Conservation (phyloP, 352 stramenopile species). For the Pythium biforme region DNA sequence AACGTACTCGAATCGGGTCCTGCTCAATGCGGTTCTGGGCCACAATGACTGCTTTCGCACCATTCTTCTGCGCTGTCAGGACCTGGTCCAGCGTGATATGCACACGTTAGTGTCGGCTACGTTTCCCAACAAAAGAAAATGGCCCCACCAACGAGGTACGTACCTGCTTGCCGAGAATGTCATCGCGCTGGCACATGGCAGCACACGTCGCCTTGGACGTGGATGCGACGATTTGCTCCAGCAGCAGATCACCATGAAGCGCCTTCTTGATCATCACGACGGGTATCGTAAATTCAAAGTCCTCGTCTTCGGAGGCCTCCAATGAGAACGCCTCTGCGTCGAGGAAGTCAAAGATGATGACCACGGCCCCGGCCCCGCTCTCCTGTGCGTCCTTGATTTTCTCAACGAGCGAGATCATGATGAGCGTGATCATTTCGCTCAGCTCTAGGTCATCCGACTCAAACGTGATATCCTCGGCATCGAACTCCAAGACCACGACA, state of each 20-base stretch:
- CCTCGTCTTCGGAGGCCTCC: slow-evolving; percentile 46
- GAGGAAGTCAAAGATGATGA: slow-evolving; percentile 70
- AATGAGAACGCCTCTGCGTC: slow-evolving; percentile 66
- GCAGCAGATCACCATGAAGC: slow-evolving; percentile 48
- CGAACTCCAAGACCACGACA: slow-evolving; percentile 72
- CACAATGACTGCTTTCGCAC: slow-evolving; percentile 64
- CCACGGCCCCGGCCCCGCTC: slow-evolving; percentile 46
- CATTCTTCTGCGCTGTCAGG: slow-evolving; percentile 54
- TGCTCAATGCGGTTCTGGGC: slow-evolving; percentile 55
- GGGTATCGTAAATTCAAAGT: slow-evolving; percentile 59
- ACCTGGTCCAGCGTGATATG: slow-evolving; percentile 34
- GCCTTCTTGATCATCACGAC: slow-evolving; percentile 67
- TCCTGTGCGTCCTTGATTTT: slow-evolving; percentile 74
- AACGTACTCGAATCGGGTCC: slow-evolving; percentile 40
- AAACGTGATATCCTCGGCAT: slow-evolving; percentile 54
- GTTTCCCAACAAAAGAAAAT: neutral
- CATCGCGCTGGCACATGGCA: slow-evolving; percentile 59
- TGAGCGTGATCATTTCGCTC: slow-evolving; percentile 52
- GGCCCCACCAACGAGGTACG: neutral
- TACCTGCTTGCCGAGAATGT: slow-evolving; percentile 73
- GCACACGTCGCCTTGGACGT: slow-evolving; percentile 32
- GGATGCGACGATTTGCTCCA: slow-evolving; percentile 41
- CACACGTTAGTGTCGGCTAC: neutral
- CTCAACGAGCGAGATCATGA: slow-evolving; percentile 69
- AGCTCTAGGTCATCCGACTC: slow-evolving; percentile 54